Evolutionary conservation across 2,329 filamentous ascomycete genomes (phyloP).

Genomic region (Hypoxylon sp.): DNA sequence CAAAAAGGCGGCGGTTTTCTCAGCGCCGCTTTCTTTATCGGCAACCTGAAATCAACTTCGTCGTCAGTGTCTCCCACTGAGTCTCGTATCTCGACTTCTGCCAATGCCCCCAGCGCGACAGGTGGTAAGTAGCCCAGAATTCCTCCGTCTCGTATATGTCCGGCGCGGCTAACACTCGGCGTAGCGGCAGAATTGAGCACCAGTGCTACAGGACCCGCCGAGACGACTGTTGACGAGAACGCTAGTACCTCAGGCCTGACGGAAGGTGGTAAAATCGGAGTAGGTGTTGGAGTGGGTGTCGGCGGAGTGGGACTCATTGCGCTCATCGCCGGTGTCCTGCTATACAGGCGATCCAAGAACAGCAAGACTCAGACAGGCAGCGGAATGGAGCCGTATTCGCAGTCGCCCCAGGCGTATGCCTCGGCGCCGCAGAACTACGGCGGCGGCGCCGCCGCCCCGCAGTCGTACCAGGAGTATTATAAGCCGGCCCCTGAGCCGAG

Average conservation of each 20-base stretch:
- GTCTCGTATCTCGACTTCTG: constrained; percentile 28
- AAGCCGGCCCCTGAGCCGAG: constrained; percentile 6
- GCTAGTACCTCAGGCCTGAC: constrained; percentile 12
- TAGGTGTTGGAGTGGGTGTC: constrained; percentile 35
- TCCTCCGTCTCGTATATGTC: not conserved
- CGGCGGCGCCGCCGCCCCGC: not conserved
- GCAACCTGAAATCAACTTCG: constrained; percentile 10
- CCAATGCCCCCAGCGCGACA: constrained; percentile 13
- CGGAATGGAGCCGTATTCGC: constrained; percentile 15
- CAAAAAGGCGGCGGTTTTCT: constrained; percentile 34
- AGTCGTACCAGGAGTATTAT: constrained; percentile 12
- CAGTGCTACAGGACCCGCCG: not conserved
- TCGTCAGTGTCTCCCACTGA: constrained; percentile 14
- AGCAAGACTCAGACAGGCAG: constrained; percentile 2
- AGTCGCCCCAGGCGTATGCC: not conserved
- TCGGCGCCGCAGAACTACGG: constrained; percentile 5
- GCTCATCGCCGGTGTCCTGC: constrained; percentile 28
- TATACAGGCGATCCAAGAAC: constrained; percentile 32
- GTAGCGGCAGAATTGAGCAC: constrained; percentile 14
- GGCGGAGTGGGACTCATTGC: constrained; percentile 30
- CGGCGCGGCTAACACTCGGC: constrained; percentile 7
- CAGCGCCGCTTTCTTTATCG: constrained; percentile 38
- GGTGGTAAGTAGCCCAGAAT: not conserved
- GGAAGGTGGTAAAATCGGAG: constrained; percentile 27
- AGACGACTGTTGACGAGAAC: not conserved